phyloP scores from a whole-genome alignment of 345 rosid genomes.

The Cardamine resedifolia region DNA sequence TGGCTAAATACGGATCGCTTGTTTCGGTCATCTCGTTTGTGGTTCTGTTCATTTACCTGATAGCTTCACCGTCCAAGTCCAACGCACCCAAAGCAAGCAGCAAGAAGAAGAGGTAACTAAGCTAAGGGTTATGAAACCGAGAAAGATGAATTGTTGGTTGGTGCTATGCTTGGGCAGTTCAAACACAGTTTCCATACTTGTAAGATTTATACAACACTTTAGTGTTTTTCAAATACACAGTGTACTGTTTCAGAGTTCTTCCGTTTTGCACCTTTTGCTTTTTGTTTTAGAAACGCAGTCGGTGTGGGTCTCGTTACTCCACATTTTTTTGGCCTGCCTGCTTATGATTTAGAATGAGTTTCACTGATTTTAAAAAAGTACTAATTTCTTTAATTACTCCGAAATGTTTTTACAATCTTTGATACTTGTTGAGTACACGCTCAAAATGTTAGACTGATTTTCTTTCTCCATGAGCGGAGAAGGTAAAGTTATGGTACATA shows the following conservation, averaged over 20 bases:
- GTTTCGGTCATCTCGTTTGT: slow-evolving; percentile 63
- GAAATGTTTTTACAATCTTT: no score
- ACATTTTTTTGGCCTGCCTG: background rate
- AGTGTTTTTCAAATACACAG: background rate
- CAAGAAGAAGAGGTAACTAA: slow-evolving; percentile 68
- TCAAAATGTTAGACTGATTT: background rate
- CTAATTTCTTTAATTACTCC: no score
- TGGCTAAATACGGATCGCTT: slow-evolving; percentile 68
- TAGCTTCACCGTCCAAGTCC: slow-evolving; percentile 63
- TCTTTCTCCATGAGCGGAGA: no score
- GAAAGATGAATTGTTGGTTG: background rate
- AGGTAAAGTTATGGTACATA: no score
- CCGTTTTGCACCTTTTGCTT: background rate
- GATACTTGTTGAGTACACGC: no score
- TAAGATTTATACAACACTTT: slow-evolving; percentile 7
- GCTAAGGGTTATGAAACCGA: background rate
- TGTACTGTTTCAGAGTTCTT: background rate
- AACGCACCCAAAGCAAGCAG: slow-evolving; percentile 51
- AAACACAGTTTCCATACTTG: slow-evolving; percentile 11
- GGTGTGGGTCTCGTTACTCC: no score
- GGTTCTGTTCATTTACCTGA: slow-evolving; percentile 58
- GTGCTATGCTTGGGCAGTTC: background rate
- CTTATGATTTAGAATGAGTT: background rate
- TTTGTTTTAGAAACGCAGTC: background rate
- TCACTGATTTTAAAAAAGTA: no score